These are phyloP conservation scores for Nemania sp. DNA, from an alignment of 2,329 filamentous ascomycete species.

Conservation along the genomic window DNA sequence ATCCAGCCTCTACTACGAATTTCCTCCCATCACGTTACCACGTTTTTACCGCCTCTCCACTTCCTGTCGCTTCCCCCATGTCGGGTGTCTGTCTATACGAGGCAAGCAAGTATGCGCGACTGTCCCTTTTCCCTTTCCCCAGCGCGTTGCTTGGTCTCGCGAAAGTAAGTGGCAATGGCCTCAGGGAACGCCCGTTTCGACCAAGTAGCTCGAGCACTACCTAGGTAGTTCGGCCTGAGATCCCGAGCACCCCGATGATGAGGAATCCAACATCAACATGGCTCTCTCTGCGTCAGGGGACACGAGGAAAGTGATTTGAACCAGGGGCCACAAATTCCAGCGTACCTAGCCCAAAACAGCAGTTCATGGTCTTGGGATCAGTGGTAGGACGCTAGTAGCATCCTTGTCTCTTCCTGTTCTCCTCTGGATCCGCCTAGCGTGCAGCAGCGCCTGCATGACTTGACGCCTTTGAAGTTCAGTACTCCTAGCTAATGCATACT, in stretches of 20 bases:
- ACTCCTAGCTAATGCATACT: slow-evolving; percentile 26
- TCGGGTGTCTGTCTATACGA: slow-evolving; percentile 7
- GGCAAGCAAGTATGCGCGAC: slow-evolving; percentile 13
- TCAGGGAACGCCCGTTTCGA: neutral
- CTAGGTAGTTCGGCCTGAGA: neutral
- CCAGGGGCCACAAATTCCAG: slow-evolving; percentile 25
- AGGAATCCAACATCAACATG: slow-evolving; percentile 8
- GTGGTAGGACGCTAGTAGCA: slow-evolving; percentile 20
- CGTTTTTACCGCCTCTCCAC: slow-evolving; percentile 13
- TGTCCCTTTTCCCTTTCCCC: neutral
- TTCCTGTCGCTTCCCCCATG: slow-evolving; percentile 4
- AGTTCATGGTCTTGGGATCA: slow-evolving; percentile 21
- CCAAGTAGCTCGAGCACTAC: slow-evolving; percentile 2
- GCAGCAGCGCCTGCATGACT: slow-evolving; percentile 10
- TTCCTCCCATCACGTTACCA: slow-evolving; percentile 25
- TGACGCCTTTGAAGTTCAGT: slow-evolving; percentile 4
- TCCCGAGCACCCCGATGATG: slow-evolving; percentile 15
- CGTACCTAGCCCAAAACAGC: slow-evolving; percentile 33
- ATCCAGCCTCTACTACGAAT: slow-evolving; percentile 14
- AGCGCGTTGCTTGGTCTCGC: neutral
- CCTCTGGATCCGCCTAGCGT: neutral
- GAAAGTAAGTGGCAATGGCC: neutral
- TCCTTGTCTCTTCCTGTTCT: slow-evolving; percentile 16
- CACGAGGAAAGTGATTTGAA: slow-evolving; percentile 4
- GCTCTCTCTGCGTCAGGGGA: slow-evolving; percentile 11